Evolutionary conservation across 768 basidiomycete genomes (phyloP).

Genomic region (Leccinellum albellum): DNA sequence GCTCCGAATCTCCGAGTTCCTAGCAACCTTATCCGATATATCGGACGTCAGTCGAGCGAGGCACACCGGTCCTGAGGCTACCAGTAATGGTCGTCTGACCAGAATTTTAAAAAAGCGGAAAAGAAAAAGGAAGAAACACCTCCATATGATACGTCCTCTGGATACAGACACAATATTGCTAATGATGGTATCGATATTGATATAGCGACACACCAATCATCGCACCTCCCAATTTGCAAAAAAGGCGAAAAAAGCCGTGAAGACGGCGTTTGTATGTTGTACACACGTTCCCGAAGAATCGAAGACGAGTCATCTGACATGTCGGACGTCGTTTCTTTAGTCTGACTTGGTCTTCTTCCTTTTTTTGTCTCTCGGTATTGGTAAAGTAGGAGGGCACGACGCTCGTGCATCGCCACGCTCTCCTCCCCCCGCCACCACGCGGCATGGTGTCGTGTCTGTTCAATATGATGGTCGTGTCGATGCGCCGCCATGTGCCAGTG

Average conservation of each 20-base stretch:
- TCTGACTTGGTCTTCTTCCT: background rate
- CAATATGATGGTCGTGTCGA: background rate
- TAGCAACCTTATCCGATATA: background rate
- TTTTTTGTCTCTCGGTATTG: background rate
- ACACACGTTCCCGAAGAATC: slow-evolving; percentile 22
- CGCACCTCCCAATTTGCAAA: slow-evolving; percentile 1
- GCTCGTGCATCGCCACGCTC: background rate
- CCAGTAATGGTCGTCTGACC: background rate
- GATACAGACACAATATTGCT: background rate
- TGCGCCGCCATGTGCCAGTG: background rate
- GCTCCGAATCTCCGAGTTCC: background rate
- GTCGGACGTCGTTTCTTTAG: background rate
- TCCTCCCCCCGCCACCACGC: background rate
- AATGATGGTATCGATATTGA: no score
- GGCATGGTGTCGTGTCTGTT: background rate
- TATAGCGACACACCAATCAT: no score
- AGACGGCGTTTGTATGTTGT: background rate
- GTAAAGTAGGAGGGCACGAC: background rate
- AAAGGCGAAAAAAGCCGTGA: background rate
- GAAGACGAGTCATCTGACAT: background rate
- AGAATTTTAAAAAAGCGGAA: background rate
- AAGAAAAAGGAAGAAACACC: background rate
- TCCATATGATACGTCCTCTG: background rate
- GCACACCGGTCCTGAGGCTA: background rate
- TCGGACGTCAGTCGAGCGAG: background rate